Conservation (phyloP, 257 asterid genomes). For the Solanum bulbocastanum region DNA sequence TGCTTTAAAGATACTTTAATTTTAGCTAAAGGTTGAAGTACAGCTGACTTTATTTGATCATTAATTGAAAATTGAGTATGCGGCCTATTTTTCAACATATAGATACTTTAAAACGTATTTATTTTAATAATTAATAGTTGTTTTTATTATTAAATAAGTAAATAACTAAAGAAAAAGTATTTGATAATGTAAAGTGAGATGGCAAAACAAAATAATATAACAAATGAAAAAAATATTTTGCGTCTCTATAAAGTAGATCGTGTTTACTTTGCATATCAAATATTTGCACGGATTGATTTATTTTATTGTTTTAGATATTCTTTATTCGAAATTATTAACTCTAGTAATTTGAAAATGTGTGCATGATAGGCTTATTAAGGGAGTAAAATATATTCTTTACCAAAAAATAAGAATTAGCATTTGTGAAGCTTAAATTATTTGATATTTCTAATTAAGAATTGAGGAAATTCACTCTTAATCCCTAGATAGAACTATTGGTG, state of each 20-base stretch:
- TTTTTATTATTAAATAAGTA: background rate
- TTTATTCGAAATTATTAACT: background rate
- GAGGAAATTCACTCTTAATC: too few species aligned
- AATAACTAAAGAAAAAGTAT: background rate
- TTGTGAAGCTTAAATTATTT: background rate
- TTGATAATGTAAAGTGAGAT: background rate
- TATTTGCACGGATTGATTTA: background rate
- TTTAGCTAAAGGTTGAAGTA: background rate
- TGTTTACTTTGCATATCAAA: background rate
- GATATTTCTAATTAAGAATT: too few species aligned
- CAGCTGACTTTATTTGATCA: background rate
- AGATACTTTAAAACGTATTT: background rate
- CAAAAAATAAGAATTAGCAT: too few species aligned
- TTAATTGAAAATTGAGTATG: background rate
- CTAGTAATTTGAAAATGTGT: background rate
- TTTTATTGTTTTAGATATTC: background rate
- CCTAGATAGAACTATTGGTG: background rate
- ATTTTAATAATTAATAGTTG: background rate
- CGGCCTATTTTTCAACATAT: background rate
- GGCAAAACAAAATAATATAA: background rate
- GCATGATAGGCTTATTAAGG: background rate
- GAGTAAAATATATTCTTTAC: background rate
- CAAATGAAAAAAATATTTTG: background rate
- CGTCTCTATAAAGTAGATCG: background rate
- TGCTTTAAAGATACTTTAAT: background rate